Percentiles rank a stretch among this genome's conserved stretches.
These are phyloP conservation scores for Podospora pseudoanserina DNA, from an alignment of 495 filamentous ascomycete genomes.

Conservation along the genomic window DNA sequence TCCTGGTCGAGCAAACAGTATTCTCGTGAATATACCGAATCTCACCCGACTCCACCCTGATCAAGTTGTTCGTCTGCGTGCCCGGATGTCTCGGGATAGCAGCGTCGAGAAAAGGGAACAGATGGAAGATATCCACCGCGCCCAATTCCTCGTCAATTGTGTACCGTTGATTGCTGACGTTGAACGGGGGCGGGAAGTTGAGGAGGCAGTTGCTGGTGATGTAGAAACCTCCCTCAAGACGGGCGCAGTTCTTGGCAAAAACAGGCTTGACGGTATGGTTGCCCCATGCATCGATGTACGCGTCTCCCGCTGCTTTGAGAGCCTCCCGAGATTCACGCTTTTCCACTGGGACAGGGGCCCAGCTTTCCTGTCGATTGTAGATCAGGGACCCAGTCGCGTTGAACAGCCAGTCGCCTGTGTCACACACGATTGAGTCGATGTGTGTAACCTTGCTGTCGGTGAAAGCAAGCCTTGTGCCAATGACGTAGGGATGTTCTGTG, in stretches of 20 bases:
- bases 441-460: constrained; percentile 25
- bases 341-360: constrained; percentile 35
- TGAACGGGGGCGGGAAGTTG: constrained; percentile 33
- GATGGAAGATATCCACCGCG: constrained; percentile 35
- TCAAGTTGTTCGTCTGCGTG: constrained; percentile 33
- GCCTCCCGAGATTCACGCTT: constrained; percentile 32
- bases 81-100: constrained; percentile 22
- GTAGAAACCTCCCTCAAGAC: constrained; percentile 39
- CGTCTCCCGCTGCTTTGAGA: constrained; percentile 36
- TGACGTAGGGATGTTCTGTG: constrained; percentile 33
- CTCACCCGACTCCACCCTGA: constrained; percentile 34
- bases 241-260: constrained; percentile 32
- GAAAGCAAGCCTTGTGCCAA: constrained; percentile 32
- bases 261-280: constrained; percentile 29
- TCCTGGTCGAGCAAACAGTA: constrained; percentile 19
- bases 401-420: constrained; percentile 41
- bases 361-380: constrained; percentile 34
- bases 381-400: constrained; percentile 36
- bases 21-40: constrained; percentile 39
- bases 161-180: constrained; percentile 34
- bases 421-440: constrained; percentile 39
- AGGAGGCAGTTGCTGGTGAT: constrained; percentile 38
- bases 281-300: constrained; percentile 37
- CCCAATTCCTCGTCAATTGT: constrained; percentile 39
- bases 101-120: constrained; percentile 36